phyloP scores from a whole-genome alignment of 73 alveolate species.

The Paramecium tetraurelia region DNA sequence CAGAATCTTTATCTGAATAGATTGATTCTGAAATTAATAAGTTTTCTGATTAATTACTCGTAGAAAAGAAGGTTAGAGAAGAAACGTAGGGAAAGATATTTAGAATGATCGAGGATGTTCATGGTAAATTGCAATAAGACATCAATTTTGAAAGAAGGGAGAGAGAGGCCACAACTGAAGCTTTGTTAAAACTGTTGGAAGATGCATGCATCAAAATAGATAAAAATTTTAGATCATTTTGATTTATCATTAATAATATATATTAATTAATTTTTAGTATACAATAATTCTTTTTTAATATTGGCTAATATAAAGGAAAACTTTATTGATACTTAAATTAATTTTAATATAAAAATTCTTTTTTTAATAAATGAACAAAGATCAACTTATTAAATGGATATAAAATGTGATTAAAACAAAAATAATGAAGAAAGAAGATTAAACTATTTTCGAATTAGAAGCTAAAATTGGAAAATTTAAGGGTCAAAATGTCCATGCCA shows the following conservation, averaged over 20 bases:
- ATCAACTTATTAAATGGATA: not conserved
- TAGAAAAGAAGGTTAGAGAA: slow-evolving; percentile 47
- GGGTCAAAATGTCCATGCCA: not conserved
- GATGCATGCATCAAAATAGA: slow-evolving; percentile 53
- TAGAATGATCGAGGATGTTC: slow-evolving; percentile 51
- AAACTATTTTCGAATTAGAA: not conserved
- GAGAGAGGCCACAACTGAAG: slow-evolving; percentile 52
- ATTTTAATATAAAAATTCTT: not conserved
- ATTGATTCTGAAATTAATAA: slow-evolving; percentile 41
- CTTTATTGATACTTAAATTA: too few relatives aligned
- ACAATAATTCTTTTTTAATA: too few relatives aligned
- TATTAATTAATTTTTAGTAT: not conserved
- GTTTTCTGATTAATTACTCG: slow-evolving; percentile 2
- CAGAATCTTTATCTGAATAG: slow-evolving; percentile 16
- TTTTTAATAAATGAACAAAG: not conserved
- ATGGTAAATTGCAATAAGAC: slow-evolving; percentile 28
- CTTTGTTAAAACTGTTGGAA: slow-evolving; percentile 20
- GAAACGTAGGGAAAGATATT: slow-evolving; percentile 53
- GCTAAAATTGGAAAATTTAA: slow-evolving; percentile 35
- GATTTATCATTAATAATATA: not conserved
- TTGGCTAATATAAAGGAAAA: too few relatives aligned
- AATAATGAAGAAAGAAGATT: not conserved
- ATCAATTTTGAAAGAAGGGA: slow-evolving; percentile 25
- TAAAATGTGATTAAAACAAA: not conserved
- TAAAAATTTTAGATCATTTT: slow-evolving; percentile 29